Conservation (phyloP, 2,329 filamentous ascomycete species). For the Exserohilum turcica region DNA sequence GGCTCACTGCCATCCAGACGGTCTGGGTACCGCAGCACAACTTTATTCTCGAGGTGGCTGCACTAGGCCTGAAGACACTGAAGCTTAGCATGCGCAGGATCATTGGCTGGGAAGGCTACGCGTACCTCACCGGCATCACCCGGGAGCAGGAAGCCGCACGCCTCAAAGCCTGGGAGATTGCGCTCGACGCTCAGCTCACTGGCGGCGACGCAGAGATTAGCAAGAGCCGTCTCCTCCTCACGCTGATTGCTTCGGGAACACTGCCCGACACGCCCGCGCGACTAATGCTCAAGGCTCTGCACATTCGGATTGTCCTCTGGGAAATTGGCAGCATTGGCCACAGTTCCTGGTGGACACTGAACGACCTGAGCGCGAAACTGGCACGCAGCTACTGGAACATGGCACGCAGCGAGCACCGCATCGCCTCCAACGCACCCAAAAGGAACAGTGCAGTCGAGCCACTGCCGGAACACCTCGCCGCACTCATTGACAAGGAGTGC, state of each 20-base stretch:
- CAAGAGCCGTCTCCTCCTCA: slow-evolving; percentile 82
- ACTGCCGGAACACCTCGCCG: slow-evolving; percentile 76
- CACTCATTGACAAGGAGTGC: slow-evolving; percentile 77
- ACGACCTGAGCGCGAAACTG: slow-evolving; percentile 72
- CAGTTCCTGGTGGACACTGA: slow-evolving; percentile 66
- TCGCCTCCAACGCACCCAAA: slow-evolving; percentile 45
- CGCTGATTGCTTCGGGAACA: slow-evolving; percentile 84
- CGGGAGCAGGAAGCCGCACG: slow-evolving; percentile 84
- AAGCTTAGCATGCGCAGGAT: slow-evolving; percentile 81
- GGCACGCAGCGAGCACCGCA: slow-evolving; percentile 68
- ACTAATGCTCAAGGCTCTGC: slow-evolving; percentile 89
- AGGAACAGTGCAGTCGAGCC: slow-evolving; percentile 63
- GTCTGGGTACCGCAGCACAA: slow-evolving; percentile 89
- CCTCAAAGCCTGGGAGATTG: slow-evolving; percentile 91
- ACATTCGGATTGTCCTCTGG: slow-evolving; percentile 89
- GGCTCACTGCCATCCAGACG: slow-evolving; percentile 90
- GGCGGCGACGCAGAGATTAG: slow-evolving; percentile 90
- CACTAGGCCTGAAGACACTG: slow-evolving; percentile 76
- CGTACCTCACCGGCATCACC: slow-evolving; percentile 77
- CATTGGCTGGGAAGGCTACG: slow-evolving; percentile 77
- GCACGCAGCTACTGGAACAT: slow-evolving; percentile 81
- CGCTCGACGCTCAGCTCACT: slow-evolving; percentile 87
- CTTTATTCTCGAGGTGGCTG: slow-evolving; percentile 83
- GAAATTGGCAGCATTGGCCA: slow-evolving; percentile 70
- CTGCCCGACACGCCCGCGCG: slow-evolving; percentile 80